phyloP scores from a whole-genome alignment of 345 rosid genomes.

The Ceriops zippeliana region DNA sequence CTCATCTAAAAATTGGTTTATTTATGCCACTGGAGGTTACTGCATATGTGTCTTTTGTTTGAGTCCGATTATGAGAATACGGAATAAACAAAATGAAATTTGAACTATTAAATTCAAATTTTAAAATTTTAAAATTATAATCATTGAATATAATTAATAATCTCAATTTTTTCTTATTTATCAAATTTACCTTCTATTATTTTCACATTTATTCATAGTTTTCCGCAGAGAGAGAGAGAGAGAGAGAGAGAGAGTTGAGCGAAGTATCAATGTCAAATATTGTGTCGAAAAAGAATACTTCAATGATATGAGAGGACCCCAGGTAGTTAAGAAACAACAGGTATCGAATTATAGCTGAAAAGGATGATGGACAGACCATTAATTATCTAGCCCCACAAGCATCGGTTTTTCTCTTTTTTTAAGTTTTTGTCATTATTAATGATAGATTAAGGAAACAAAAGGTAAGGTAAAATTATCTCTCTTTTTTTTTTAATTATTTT shows the following conservation, averaged over 20 bases:
- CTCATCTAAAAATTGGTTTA: background rate
- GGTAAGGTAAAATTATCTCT: too few species aligned
- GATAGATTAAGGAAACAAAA: too few species aligned
- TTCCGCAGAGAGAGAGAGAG: background rate
- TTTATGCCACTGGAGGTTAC: background rate
- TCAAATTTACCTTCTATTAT: too few species aligned
- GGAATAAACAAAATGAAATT: too few species aligned
- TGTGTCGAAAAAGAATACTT: conserved; percentile 41
- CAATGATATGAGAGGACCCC: conserved; percentile 46
- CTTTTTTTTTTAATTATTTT: too few species aligned
- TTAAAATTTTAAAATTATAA: too few species aligned
- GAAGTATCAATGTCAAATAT: conserved; percentile 23
- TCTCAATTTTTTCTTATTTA: too few species aligned
- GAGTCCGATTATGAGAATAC: too few species aligned
- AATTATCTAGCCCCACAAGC: background rate
- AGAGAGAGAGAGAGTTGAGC: conserved; percentile 40
- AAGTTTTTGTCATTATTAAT: background rate
- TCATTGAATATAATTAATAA: too few species aligned
- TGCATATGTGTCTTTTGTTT: background rate
- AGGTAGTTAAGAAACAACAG: conserved; percentile 34
- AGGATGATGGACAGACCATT: background rate
- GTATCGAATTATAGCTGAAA: conserved; percentile 8
- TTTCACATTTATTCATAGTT: too few species aligned
- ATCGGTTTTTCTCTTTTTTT: background rate
- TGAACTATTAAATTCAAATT: too few species aligned